Conservation (phyloP, 2,329 filamentous ascomycete species). For the Diaporthe australafricana region DNA sequence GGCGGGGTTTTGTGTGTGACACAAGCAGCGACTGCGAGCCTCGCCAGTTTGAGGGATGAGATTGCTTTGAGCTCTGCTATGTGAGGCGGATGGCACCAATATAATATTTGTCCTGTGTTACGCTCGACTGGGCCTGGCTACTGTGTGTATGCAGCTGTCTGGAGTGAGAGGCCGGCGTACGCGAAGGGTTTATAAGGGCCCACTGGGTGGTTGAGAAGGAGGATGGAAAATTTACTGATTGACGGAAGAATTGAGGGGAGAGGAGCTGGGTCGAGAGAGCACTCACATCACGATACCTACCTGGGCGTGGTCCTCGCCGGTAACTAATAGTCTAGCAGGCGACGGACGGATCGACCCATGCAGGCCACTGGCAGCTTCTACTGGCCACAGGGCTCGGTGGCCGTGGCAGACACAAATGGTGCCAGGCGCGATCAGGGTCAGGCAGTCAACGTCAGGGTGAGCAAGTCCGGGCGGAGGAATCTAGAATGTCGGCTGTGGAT, state of each 20-base stretch:
- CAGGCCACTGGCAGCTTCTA: conserved; percentile 11
- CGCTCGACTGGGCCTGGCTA: not conserved
- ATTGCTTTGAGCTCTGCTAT: not conserved
- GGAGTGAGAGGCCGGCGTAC: not conserved
- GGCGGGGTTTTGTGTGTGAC: not conserved
- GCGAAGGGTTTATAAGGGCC: conserved; percentile 25
- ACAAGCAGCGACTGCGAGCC: not conserved
- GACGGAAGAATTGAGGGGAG: conserved; percentile 37
- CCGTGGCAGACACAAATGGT: not conserved
- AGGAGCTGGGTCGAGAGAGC: not conserved
- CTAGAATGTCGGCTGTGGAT: conserved; percentile 34
- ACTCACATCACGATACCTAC: conserved; percentile 23
- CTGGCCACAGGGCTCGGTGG: not conserved
- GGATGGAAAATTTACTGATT: conserved; percentile 25
- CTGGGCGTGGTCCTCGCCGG: conserved; percentile 3
- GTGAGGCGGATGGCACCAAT: not conserved
- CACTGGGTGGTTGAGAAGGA: conserved; percentile 16
- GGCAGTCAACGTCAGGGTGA: conserved; percentile 10
- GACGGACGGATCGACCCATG: conserved; percentile 6
- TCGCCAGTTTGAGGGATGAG: not conserved
- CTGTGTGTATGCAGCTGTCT: conserved; percentile 1
- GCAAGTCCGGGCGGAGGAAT: conserved; percentile 12
- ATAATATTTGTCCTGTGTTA: not conserved
- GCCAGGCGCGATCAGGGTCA: too few relatives aligned
- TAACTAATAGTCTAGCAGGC: conserved; percentile 18